phyloP scores from a whole-genome alignment of 2,329 filamentous ascomycete genomes.

The Colletotrichum zoysiae region DNA sequence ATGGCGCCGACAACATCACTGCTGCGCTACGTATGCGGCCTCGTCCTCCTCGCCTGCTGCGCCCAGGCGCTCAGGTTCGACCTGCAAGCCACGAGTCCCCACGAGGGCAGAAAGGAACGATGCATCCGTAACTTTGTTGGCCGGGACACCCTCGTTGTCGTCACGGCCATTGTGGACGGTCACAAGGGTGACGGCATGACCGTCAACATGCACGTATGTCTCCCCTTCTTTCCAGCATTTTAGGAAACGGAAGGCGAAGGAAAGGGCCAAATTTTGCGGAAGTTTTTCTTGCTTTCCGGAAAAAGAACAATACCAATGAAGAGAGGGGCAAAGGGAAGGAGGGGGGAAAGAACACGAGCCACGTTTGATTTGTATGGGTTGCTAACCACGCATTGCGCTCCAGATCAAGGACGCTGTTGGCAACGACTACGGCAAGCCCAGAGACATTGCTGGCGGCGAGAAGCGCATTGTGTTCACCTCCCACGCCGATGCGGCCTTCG shows the following conservation, averaged over 20 bases:
- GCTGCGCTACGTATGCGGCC: constrained; percentile 70
- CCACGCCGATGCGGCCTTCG: constrained; percentile 90
- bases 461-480: constrained; percentile 94
- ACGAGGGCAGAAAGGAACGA: constrained; percentile 79
- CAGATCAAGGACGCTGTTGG: constrained; percentile 95
- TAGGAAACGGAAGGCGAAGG: neutral
- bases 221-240: neutral
- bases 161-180: constrained; percentile 91
- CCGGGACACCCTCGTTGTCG: constrained; percentile 92
- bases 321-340: neutral
- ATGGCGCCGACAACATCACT: constrained; percentile 66
- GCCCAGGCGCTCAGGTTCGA: constrained; percentile 91
- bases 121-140: constrained; percentile 97
- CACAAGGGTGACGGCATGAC: constrained; percentile 89
- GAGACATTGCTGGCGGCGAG: constrained; percentile 93
- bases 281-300: neutral
- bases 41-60: constrained; percentile 67
- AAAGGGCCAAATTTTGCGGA: neutral
- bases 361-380: neutral
- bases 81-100: constrained; percentile 74
- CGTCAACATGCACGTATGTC: constrained; percentile 90
- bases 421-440: constrained; percentile 94
- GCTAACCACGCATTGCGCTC: constrained; percentile 32
- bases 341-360: neutral
- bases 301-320: neutral